These are phyloP conservation scores for Gynochthodes officinalis DNA, from an alignment of 257 asterid genomes.

Conservation along the genomic window DNA sequence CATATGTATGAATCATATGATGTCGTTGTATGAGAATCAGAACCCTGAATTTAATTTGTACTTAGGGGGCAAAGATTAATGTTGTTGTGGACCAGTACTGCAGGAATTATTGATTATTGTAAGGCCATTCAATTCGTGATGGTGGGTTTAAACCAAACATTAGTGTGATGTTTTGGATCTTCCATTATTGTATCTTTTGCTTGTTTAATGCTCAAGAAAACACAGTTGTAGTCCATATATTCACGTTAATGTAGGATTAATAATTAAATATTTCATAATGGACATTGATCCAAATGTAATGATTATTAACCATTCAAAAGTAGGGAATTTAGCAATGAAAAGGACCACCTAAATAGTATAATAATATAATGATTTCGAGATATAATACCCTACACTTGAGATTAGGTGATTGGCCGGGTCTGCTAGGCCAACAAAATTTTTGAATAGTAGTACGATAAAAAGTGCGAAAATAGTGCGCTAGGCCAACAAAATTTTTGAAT, in stretches of 20 bases:
- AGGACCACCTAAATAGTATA: conserved; percentile 1
- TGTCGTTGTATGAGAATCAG: conserved; percentile 3
- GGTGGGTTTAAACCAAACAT: background rate
- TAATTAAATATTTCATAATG: background rate
- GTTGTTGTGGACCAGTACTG: conserved; percentile 9
- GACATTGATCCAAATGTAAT: background rate
- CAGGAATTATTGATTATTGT: conserved; percentile 1
- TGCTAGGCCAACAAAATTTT: too few species aligned
- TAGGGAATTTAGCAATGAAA: background rate
- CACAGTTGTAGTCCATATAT: conserved; percentile 1
- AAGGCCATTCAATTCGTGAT: background rate
- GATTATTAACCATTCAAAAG: conserved; percentile 2
- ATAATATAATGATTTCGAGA: background rate
- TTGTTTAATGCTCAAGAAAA: background rate
- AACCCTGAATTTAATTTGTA: conserved; percentile 2
- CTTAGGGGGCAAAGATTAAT: background rate
- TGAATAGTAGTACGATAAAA: too few species aligned
- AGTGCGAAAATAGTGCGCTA: too few species aligned
- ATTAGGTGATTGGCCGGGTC: too few species aligned
- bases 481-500: too few species aligned
- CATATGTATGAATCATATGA: background rate
- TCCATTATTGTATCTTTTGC: conserved; percentile 10
- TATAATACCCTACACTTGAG: too few species aligned
- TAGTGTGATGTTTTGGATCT: background rate
- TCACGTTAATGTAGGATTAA: background rate